Evolutionary conservation across 2,329 filamentous ascomycete species (phyloP), one percentile per base, ranked within the genome.

Genomic region (Penicillium paneum): DNA sequence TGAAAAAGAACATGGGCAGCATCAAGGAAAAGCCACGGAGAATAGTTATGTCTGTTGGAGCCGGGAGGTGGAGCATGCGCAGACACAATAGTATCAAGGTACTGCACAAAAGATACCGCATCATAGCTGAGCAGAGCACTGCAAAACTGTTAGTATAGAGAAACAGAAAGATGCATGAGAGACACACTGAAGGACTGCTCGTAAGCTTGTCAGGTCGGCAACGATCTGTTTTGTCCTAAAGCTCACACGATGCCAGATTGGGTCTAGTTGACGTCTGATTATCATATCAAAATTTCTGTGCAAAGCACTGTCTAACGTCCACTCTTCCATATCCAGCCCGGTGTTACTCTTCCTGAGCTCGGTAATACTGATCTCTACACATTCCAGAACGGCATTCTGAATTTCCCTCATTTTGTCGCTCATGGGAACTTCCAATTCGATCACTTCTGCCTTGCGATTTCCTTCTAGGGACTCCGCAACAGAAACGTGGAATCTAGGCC

Each of bases 141-240:
- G 39, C 10, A 8, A 7, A 13, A 5, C 15, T 32, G 52, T 67
- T 55, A 71, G 58, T 17, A 40, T 10, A 10, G 11, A 36, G 21
- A 8, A n/a, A 21, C 2, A 7, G n/a, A n/a, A 32, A 13, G 0
- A 10, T 29, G 34, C 10, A 24, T 29, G 26, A 32, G n/a, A 11
- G 21, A 60, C 74, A 34, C 79, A 88, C 73, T 93, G 88, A 15
- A 99, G 81, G 71, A 97, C 87, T 21, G 85, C 86, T 54, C 93
- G 84, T 35, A 99, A 80, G 17, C 96, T 86, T 0, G 87, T 88
- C 63, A 99, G 73, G 69, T 97, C 94, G 65, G 87, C 88, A 53
- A 96, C 93, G 63, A 99, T 96, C 73, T 97, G 92, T 66, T 89
- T 90, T 2, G 93, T 97, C 73, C 94, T 91, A 81, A 90, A 96